phyloP scores from a whole-genome alignment of 768 basidiomycete species.

The Agaricus sinodeliciosus region DNA sequence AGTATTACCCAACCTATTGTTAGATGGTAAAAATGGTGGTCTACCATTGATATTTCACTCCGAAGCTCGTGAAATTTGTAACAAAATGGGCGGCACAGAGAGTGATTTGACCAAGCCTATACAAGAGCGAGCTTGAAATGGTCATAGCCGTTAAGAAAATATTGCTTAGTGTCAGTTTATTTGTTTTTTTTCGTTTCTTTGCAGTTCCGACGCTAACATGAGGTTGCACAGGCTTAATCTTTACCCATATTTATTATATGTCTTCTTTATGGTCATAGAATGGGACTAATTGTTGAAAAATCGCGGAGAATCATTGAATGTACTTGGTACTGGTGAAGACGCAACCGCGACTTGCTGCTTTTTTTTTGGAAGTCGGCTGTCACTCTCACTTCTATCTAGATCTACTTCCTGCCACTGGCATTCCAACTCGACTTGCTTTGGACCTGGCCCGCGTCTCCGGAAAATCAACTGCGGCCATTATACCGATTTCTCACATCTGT shows the following conservation, averaged over 20 bases:
- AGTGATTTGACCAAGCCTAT: conserved; percentile 15
- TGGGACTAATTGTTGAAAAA: background rate
- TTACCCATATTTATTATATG: conserved; percentile 2
- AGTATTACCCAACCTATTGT: conserved; percentile 35
- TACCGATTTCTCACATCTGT: no score
- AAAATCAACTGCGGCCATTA: no score
- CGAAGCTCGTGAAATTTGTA: conserved; percentile 35
- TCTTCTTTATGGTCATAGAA: background rate
- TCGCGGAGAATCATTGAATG: no score
- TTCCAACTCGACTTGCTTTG: no score
- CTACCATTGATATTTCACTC: conserved; percentile 42
- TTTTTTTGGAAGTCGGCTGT: no score
- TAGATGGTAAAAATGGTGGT: conserved; percentile 24
- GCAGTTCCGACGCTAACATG: background rate
- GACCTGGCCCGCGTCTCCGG: no score
- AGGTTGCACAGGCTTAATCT: background rate
- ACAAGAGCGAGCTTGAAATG: background rate
- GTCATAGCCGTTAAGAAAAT: background rate
- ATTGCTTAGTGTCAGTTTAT: conserved; percentile 19
- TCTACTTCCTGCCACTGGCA: no score
- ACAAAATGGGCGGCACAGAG: conserved; percentile 44
- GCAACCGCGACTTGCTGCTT: background rate
- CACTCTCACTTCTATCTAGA: no score
- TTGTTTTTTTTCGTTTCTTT: background rate
- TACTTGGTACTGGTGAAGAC: background rate